Percentiles rank a stretch among this genome's conserved stretches.
phyloP scores from a whole-genome alignment of 2,329 filamentous ascomycete species.

The Exophiala spinifera region DNA sequence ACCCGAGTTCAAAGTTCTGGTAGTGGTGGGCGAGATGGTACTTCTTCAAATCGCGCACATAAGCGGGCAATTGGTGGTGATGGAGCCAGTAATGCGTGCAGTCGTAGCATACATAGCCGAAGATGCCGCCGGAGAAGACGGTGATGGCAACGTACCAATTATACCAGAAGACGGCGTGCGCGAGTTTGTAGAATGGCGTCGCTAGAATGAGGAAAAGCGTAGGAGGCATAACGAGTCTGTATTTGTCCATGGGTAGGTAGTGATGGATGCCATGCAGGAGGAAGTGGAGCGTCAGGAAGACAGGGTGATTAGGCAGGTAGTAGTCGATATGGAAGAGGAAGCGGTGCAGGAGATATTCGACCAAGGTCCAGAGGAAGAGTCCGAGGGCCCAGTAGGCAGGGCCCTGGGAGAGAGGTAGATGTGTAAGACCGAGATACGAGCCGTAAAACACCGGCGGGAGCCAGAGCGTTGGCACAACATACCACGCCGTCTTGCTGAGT shows the following conservation, averaged over 20 bases:
- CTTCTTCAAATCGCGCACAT: slow-evolving; percentile 92
- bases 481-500: slow-evolving; percentile 94
- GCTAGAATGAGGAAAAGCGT: slow-evolving; percentile 80
- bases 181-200: slow-evolving; percentile 86
- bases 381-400: slow-evolving; percentile 67
- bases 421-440: slow-evolving; percentile 61
- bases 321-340: slow-evolving; percentile 92
- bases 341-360: slow-evolving; percentile 85
- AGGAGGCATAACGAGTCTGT: slow-evolving; percentile 95
- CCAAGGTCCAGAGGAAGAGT: slow-evolving; percentile 76
- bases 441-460: slow-evolving; percentile 75
- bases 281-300: slow-evolving; percentile 84
- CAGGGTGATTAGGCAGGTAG: slow-evolving; percentile 87
- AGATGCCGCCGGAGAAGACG: slow-evolving; percentile 85
- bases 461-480: slow-evolving; percentile 80
- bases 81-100: slow-evolving; percentile 98
- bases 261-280: slow-evolving; percentile 95
- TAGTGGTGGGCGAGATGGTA: slow-evolving; percentile 97
- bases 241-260: slow-evolving; percentile 98
- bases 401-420: slow-evolving; percentile 45
- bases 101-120: slow-evolving; percentile 95
- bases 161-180: slow-evolving; percentile 76
- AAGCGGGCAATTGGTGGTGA: slow-evolving; percentile 85
- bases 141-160: slow-evolving; percentile 78
- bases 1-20: slow-evolving; percentile 90